Percentiles rank a stretch among this genome's conserved stretches.
These are phyloP conservation scores for Phytopythium litorale DNA, from an alignment of 352 stramenopile genomes.

Conservation along the genomic window DNA sequence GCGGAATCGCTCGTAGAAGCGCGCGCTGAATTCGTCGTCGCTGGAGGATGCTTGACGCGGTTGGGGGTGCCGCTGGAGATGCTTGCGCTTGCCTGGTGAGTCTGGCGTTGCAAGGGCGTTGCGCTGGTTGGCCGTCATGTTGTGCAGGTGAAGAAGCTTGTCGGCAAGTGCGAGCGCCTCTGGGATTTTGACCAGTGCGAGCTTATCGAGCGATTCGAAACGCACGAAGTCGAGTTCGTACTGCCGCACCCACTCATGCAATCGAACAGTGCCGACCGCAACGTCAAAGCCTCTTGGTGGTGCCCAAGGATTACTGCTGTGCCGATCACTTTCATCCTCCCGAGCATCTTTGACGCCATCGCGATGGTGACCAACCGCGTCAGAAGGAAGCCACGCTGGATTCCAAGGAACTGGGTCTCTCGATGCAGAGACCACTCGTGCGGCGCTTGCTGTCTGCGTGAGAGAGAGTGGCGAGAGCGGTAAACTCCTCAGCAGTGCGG, in stretches of 20 bases:
- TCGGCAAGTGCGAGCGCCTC: constrained; percentile 41
- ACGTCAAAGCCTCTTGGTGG: constrained; percentile 1
- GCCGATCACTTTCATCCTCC: not conserved
- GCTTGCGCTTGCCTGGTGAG: not conserved
- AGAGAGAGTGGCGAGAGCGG: constrained; percentile 25
- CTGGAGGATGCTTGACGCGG: not conserved
- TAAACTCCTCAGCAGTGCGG: constrained; percentile 17
- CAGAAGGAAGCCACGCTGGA: constrained; percentile 21
- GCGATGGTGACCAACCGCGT: not conserved
- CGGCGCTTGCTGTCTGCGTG: not conserved
- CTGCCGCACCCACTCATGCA: constrained; percentile 38
- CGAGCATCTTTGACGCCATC: not conserved
- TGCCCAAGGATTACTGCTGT: not conserved
- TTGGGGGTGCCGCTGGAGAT: not conserved
- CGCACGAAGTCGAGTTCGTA: constrained; percentile 40
- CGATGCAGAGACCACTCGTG: not conserved
- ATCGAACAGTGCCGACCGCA: constrained; percentile 13
- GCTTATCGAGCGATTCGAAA: constrained; percentile 50
- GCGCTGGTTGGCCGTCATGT: not conserved
- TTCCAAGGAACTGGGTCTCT: constrained; percentile 25
- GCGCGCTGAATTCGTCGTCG: constrained; percentile 10
- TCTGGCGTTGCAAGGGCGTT: not conserved
- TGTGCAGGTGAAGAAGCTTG: constrained; percentile 31
- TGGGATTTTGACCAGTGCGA: constrained; percentile 42
- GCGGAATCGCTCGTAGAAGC: constrained; percentile 36